Evolutionary conservation across 2,329 filamentous ascomycete species (phyloP).

Genomic region (Balansia obtecta): DNA sequence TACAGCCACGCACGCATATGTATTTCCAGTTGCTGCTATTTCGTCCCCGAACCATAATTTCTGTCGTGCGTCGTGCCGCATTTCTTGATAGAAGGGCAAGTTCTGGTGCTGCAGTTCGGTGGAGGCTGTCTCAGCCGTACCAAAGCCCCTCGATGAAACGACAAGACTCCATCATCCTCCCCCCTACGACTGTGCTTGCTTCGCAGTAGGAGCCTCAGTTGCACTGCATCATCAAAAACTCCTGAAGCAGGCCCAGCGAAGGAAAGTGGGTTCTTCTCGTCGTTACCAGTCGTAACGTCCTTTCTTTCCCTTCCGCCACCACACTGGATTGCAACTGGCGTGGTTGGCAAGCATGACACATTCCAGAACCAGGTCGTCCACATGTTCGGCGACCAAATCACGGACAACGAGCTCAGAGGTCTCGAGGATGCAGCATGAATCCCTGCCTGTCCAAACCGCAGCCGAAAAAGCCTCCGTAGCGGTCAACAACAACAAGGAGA

Average conservation of each 20-base stretch:
- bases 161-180: slow-evolving; percentile 9
- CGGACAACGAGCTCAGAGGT: slow-evolving; percentile 18
- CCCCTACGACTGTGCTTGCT: slow-evolving; percentile 7
- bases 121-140: slow-evolving; percentile 10
- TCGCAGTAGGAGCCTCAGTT: slow-evolving; percentile 4
- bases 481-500: not conserved
- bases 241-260: slow-evolving; percentile 5
- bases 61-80: not conserved
- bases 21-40: too few relatives aligned
- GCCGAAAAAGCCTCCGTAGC: slow-evolving; percentile 7
- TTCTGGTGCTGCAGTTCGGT: not conserved
- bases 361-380: slow-evolving; percentile 15
- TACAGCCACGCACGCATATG: not conserved
- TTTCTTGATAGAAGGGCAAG: not conserved
- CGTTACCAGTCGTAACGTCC: slow-evolving; percentile 2
- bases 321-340: slow-evolving; percentile 13
- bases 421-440: slow-evolving; percentile 14
- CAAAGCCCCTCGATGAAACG: slow-evolving; percentile 15
- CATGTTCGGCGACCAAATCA: slow-evolving; percentile 9
- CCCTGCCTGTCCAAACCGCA: slow-evolving; percentile 13
- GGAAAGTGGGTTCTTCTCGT: slow-evolving; percentile 8
- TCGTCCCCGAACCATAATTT: not conserved
- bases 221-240: slow-evolving; percentile 3
- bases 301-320: not conserved
- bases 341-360: slow-evolving; percentile 13